A percentile compares a stretch with the other conserved stretches of the same genome.
Evolutionary conservation across 2,329 filamentous ascomycete species (phyloP).

Genomic region (Fusarium sp.): DNA sequence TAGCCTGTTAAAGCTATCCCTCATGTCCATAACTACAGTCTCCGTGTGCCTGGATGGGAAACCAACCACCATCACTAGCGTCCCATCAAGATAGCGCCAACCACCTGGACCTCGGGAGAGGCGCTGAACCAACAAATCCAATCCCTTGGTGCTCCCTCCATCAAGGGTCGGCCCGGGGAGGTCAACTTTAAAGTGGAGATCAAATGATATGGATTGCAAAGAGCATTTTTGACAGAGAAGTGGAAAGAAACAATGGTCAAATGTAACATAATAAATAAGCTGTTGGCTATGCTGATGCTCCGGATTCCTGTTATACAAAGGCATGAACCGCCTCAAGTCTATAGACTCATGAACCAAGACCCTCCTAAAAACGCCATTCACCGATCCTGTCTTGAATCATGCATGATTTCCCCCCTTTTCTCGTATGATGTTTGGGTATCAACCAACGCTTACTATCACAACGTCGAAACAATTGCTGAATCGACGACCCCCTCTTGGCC

Average conservation of each 20-base stretch:
- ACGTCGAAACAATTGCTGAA: slow-evolving; percentile 3
- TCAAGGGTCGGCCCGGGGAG: slow-evolving; percentile 12
- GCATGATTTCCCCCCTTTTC: background rate
- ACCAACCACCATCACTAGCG: background rate
- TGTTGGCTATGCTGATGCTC: slow-evolving; percentile 1
- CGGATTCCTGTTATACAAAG: background rate
- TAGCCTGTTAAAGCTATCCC: too few relatives aligned
- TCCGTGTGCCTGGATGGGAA: too few relatives aligned
- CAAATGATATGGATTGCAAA: background rate
- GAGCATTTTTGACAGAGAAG: background rate
- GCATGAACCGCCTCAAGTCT: background rate
- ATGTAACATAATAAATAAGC: background rate
- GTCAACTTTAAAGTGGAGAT: background rate
- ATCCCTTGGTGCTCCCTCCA: background rate
- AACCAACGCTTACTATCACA: slow-evolving; percentile 11
- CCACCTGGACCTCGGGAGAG: slow-evolving; percentile 4
- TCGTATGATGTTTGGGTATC: slow-evolving; percentile 21
- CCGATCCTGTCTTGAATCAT: slow-evolving; percentile 10
- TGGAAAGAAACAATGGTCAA: background rate
- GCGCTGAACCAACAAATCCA: background rate
- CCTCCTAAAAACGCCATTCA: slow-evolving; percentile 28
- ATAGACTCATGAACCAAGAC: background rate
- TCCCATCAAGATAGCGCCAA: slow-evolving; percentile 12
- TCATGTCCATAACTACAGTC: too few relatives aligned
- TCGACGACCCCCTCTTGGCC: background rate